Base-by-base conservation (phyloP, 2,329 filamentous ascomycete species). In the Calonectria pseudoturangicola region DNA sequence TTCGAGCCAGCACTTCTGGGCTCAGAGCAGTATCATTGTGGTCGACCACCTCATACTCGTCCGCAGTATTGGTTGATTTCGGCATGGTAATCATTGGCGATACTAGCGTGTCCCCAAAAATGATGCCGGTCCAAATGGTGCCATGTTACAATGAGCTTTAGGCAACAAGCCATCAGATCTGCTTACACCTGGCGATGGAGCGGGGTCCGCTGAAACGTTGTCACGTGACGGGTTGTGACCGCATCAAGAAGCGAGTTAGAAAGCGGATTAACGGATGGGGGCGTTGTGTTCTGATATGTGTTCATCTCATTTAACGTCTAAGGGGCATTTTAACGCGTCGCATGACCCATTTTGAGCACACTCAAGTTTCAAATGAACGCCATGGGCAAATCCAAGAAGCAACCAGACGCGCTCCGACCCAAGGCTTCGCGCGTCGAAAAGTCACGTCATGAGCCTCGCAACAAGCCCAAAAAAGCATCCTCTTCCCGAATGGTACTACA, bases 31-130 rank as follows among this genome's bases (percentile, higher is more conserved):
- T 63, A 0, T 79, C 77, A 18, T 73, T 43, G 58, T 79, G 74
- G 4, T 73, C 43, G 15, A 79, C 60, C 18, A 77, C 43, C 21
- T 77, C 72, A 21, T 78, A 79, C 27, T 79, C 75, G 6, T 78
- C 75, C 25, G 43, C 70, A 0, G 75, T 78, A 18, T 70, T 75
- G 7, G n/a, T 18, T 18, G 75, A 77, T 1, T 43, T 65, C 1
- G 75, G 72, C 77, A 78, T 78, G 7, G 21, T 68, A 47, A 10
- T 21, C 18, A 21, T 21, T 47, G 18, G 7, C 21, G 43, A 12
- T 9, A 13, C 10, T 36, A 36, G 12, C 6, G 6, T 36, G 3
- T 36, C 33, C 5, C 5, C 33, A 36, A 36, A 36, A 10, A 36
- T 36, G 33, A 36, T 36, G 33, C 6, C 12, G 33, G 10, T 36